Evolutionary conservation across 192 early-diverging fungal species (phyloP).

Genomic region (Cladochytrium replicatum): DNA sequence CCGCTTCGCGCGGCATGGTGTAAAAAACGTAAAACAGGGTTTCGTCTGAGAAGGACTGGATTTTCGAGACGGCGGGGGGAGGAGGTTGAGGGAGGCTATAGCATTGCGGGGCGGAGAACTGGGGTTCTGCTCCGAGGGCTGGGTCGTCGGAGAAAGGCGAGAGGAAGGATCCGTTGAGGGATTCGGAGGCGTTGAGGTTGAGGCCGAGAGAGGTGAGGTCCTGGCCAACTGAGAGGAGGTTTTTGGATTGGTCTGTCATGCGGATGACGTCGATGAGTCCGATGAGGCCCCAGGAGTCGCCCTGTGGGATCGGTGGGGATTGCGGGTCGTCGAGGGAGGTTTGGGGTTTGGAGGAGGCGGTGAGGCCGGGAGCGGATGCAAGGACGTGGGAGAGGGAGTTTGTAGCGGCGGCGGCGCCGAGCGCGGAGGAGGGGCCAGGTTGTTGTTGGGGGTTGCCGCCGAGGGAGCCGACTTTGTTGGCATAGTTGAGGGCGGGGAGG

Average conservation of each 20-base stretch:
- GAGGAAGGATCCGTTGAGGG: slow-evolving; percentile 75
- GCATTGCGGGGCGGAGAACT: slow-evolving; percentile 74
- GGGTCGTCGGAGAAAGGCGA: slow-evolving; percentile 80
- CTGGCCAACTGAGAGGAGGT: slow-evolving; percentile 77
- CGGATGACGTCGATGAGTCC: slow-evolving; percentile 81
- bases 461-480: slow-evolving; percentile 14
- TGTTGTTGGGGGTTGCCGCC: slow-evolving; percentile 10
- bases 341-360: neutral
- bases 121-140: slow-evolving; percentile 62
- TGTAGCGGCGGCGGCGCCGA: slow-evolving; percentile 3
- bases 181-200: slow-evolving; percentile 30
- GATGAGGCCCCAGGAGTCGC: slow-evolving; percentile 69
- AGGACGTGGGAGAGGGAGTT: neutral
- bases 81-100: slow-evolving; percentile 39
- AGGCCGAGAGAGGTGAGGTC: slow-evolving; percentile 83
- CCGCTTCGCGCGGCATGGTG: slow-evolving; percentile 80
- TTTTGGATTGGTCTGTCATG: slow-evolving; percentile 63
- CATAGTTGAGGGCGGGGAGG: slow-evolving; percentile 5
- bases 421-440: neutral
- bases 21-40: slow-evolving; percentile 99
- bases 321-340: neutral
- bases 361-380: slow-evolving; percentile 7
- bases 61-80: slow-evolving; percentile 59
- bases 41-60: slow-evolving; percentile 72
- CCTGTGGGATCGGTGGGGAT: too few species aligned